Evolutionary conservation across 2,329 filamentous ascomycete genomes (phyloP).

Genomic region (Graphilbum ipis-grandicollis): DNA sequence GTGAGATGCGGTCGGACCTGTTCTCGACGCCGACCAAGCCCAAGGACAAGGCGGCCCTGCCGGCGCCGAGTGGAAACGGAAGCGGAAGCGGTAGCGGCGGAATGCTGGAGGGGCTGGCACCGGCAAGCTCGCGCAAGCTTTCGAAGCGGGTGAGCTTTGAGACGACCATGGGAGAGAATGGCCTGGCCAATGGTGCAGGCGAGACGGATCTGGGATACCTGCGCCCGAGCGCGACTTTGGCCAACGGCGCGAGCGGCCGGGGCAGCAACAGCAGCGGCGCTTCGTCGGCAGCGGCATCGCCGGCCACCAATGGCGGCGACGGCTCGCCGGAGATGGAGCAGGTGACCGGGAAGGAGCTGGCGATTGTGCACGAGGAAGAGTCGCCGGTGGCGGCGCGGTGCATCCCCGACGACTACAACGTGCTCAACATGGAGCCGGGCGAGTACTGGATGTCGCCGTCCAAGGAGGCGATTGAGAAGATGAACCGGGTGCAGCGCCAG

Average conservation of each 20-base stretch:
- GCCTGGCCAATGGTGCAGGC: conserved; percentile 9
- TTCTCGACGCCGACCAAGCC: conserved; percentile 44
- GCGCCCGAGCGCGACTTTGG: not conserved
- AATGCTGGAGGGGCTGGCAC: conserved; percentile 18
- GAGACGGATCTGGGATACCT: not conserved
- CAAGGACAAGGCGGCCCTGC: conserved; percentile 18
- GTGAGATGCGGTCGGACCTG: conserved; percentile 59
- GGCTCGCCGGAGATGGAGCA: conserved; percentile 45
- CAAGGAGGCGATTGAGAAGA: conserved; percentile 54
- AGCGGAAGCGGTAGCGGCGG: too few relatives aligned
- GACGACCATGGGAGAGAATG: conserved; percentile 22
- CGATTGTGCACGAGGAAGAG: conserved; percentile 61
- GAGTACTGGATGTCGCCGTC: conserved; percentile 77
- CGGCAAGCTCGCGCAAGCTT: conserved; percentile 32
- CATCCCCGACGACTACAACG: conserved; percentile 8
- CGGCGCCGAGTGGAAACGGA: too few relatives aligned
- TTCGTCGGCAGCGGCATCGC: not conserved
- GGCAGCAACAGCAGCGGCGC: too few relatives aligned
- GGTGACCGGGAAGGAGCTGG: conserved; percentile 56
- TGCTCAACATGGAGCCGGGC: conserved; percentile 29
- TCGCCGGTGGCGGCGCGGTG: conserved; percentile 14
- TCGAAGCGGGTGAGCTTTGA: conserved; percentile 92
- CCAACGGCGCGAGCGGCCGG: not conserved
- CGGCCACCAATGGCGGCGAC: not conserved
- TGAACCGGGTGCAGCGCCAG: conserved; percentile 66